Evolutionary conservation across 148 eudicot species (phyloP), one percentile per base, ranked within the genome.

Genomic region (Amaranthus palmeri): DNA sequence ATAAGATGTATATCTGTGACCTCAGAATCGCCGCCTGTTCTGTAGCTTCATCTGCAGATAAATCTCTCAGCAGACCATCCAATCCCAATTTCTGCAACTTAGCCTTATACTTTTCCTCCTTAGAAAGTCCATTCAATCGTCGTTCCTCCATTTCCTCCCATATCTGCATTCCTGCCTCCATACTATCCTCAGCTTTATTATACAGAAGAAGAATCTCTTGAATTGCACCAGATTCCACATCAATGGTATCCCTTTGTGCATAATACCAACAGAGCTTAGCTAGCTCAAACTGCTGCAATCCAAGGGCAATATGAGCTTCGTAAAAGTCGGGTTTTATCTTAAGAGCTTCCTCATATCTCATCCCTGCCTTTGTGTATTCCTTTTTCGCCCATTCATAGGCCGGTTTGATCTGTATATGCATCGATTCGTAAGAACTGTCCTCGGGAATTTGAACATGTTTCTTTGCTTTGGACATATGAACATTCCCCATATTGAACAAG

Each of bases 61-160:
- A 70, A 63, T 91, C 95, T 52, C 79, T 88, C 36, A 93, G 76
- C 45, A 89, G 65, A 49, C 80, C 93, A 73, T 83, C 88, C 81
- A 91, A 77, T 46, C 98, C 97, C 71, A 88, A 47, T 72, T 84
- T 89, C 72, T 80, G 75, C 69, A 95, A 70, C 76, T 87, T 78
- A 13, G 83, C 76, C 75, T 82, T 89, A 68, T 91, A 81, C 41
- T 83, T 83, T 52, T 95, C 97, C 45, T 77, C 85, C 74, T 86
- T 85, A 36, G 90, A 81, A 18, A 95, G 86, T 69, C 98, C 98
- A 76, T 95, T 91, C 53, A 91, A 85, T 48, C 89, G 90, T 0
- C 78, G 86, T 79, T 91, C 98, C 72, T 95, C 97, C 79, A 86
- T 83, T 78, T 91, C 97, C 81, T 95, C 98, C 98, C 98, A 95